Evolutionary conservation across 2,329 filamentous ascomycete genomes (phyloP), one percentile per base, ranked within the genome.

Genomic region (Colletotrichum lindemuthianum): DNA sequence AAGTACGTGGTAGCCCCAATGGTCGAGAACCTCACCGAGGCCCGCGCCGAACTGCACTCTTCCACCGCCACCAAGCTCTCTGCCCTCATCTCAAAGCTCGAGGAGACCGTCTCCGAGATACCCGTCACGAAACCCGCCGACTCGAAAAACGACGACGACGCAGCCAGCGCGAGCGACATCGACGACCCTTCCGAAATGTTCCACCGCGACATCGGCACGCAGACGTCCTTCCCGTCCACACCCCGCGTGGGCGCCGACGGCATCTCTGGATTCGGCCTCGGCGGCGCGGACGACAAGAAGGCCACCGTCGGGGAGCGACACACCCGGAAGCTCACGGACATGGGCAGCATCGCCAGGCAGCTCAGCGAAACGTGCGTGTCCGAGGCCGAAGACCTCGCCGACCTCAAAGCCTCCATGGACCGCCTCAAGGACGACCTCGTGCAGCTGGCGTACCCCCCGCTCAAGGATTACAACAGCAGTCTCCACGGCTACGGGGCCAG

Each of bases 151-250:
- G 53, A 60, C 8, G 61, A 67, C 12, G 57, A 68, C 16, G 75
- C 36, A 8, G 56, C 56, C 64, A 70, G 74, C 47, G 76, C 75
- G n/a, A 84, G 80, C 71, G 84, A 82, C 33, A 81, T 79, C 63
- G 85, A 86, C 66, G 88, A 90, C 70, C 92, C 92, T 1, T 88
- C 90, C 1, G 92, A 95, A 75, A 85, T 94, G 67, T 96, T 92
- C 77, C 91, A 94, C 75, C 87, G 91, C 49, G 92, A 96, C 72
- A 85, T 92, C 65, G 91, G 91, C 68, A 91, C 92, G 1, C 92
- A 96, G 76, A 96, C 92, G 0, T 88, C 87, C 24, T 70, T 72
- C 49, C 70, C 73, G 55, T 53, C 66, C 11, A 64, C 65, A 36
- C 63, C 68, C 33, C 16, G 33, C n/a, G 8, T 54, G 36, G 33